phyloP scores from a whole-genome alignment of 208 protist species.

The Acanthamoeba quina region DNA sequence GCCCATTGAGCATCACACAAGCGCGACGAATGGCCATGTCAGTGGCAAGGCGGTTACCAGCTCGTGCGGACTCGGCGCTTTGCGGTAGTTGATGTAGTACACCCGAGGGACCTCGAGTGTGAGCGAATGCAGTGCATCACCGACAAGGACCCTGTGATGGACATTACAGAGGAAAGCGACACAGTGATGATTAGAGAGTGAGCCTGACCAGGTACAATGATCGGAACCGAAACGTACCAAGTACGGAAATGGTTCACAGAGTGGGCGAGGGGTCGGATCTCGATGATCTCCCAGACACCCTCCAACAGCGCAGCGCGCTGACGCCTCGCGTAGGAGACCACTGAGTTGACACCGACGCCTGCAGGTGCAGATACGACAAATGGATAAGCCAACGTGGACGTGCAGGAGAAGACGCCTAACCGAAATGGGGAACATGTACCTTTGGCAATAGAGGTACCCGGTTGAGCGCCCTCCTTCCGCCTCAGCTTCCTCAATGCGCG shows the following conservation, averaged over 20 bases:
- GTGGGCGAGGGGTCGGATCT: constrained; percentile 10
- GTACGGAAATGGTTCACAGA: constrained; percentile 58
- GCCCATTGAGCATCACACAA: neutral
- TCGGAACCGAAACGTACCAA: neutral
- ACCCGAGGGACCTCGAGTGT: constrained; percentile 67
- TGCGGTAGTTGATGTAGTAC: constrained; percentile 73
- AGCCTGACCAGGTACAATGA: too few relatives aligned
- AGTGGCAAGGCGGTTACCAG: neutral
- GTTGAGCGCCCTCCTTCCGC: constrained; percentile 16
- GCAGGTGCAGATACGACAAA: neutral
- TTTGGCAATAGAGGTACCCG: neutral
- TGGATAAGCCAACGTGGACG: neutral
- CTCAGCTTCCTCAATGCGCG: constrained; percentile 37
- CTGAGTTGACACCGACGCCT: constrained; percentile 12
- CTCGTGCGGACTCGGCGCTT: constrained; percentile 37
- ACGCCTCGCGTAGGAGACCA: constrained; percentile 51
- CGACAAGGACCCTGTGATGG: constrained; percentile 59
- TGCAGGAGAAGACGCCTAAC: neutral
- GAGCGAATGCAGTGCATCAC: constrained; percentile 70
- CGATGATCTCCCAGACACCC: constrained; percentile 59
- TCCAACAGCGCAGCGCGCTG: constrained; percentile 63
- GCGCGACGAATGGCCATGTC: neutral
- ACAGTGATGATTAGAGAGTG: neutral
- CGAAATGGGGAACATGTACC: neutral
- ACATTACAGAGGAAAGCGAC: neutral